phyloP scores from a whole-genome alignment of 805 yeast species.

The Candida takata region DNA sequence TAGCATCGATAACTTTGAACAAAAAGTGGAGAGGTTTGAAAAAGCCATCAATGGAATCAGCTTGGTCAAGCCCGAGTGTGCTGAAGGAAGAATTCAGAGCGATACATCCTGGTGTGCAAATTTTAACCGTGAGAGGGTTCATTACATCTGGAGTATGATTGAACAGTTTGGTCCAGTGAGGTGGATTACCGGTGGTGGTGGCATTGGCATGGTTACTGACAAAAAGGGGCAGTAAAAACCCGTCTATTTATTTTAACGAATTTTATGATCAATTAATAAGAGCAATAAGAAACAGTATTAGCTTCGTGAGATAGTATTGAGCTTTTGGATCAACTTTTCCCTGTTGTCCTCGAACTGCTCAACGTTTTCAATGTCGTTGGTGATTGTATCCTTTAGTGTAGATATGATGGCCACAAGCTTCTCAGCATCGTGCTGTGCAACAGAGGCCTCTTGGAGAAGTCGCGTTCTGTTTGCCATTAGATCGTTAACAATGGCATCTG shows the following conservation, averaged over 20 bases:
- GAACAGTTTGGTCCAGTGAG: slow-evolving; percentile 10
- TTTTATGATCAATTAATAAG: too few species aligned
- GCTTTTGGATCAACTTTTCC: too few species aligned
- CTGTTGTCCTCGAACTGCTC: too few species aligned
- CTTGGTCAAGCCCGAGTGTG: background rate
- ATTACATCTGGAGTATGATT: slow-evolving; percentile 9
- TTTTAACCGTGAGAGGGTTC: slow-evolving; percentile 7
- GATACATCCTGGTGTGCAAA: too few species aligned
- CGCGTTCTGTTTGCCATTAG: slow-evolving; percentile 1
- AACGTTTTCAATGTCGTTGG: too few species aligned
- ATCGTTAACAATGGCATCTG: background rate
- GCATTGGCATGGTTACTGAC: too few species aligned
- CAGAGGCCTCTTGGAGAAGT: background rate
- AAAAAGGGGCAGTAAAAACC: too few species aligned
- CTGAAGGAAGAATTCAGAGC: too few species aligned
- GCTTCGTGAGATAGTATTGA: too few species aligned
- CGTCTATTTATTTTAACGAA: too few species aligned
- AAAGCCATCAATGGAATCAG: slow-evolving; percentile 8
- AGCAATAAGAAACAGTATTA: too few species aligned
- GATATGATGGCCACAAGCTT: background rate
- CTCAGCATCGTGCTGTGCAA: background rate
- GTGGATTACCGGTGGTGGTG: background rate
- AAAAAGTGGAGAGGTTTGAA: slow-evolving; percentile 31
- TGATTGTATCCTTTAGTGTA: too few species aligned
- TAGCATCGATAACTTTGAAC: slow-evolving; percentile 39